phyloP scores from a whole-genome alignment of 257 asterid genomes.

The Paulownia fortunei region DNA sequence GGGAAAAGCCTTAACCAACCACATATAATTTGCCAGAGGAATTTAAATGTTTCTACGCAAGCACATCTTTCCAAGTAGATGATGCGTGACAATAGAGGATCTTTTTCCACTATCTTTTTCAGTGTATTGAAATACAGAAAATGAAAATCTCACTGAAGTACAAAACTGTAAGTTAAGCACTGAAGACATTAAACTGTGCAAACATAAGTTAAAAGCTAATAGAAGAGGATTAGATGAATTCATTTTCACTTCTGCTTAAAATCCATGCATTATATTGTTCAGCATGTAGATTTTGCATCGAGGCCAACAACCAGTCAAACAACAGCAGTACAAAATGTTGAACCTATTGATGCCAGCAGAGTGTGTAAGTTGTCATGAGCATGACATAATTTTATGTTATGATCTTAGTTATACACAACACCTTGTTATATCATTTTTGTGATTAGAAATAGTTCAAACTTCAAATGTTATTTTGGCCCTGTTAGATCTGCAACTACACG shows the following conservation, averaged over 20 bases:
- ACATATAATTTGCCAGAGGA: background rate
- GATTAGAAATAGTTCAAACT: background rate
- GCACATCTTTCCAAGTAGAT: constrained; percentile 3
- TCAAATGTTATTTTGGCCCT: background rate
- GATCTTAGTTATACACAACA: background rate
- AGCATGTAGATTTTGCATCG: background rate
- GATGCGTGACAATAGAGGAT: background rate
- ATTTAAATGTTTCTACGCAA: background rate
- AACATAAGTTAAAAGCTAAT: background rate
- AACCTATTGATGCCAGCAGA: background rate
- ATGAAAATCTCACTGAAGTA: background rate
- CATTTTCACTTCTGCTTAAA: background rate
- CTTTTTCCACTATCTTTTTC: background rate
- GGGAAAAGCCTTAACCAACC: background rate
- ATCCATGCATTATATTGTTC: background rate
- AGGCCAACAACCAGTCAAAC: constrained; percentile 9
- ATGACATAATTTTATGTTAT: background rate
- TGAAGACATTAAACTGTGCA: background rate
- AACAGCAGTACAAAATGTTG: background rate
- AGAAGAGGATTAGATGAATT: background rate
- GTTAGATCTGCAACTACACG: background rate
- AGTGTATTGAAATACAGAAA: background rate
- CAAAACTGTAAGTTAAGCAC: background rate
- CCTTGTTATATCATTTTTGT: background rate
- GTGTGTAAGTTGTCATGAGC: background rate